A percentile compares a stretch with the other conserved stretches of the same genome.
Evolutionary conservation across 2,329 filamentous ascomycete genomes (phyloP).

Genomic region (Stemphylium lycopersici): DNA sequence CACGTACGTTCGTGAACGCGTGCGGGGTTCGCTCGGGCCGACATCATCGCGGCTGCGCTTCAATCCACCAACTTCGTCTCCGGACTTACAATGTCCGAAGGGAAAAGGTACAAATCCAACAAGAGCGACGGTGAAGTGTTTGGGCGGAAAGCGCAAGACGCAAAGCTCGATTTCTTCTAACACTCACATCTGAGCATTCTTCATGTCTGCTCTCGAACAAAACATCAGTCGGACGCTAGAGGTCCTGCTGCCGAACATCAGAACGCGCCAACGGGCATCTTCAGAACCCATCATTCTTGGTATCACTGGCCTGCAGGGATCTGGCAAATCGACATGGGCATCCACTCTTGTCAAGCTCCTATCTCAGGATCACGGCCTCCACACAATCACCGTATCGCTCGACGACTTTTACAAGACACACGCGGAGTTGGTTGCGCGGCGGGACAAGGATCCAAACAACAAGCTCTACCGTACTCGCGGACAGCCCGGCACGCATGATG

Average conservation of each 20-base stretch:
- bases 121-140: background rate
- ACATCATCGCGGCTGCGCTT: background rate
- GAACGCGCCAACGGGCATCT: constrained; percentile 20
- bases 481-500: constrained; percentile 83
- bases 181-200: background rate
- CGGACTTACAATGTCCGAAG: constrained; percentile 2
- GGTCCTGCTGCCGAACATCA: constrained; percentile 37
- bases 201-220: constrained; percentile 35
- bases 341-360: constrained; percentile 43
- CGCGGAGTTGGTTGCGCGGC: constrained; percentile 68
- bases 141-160: no score
- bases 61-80: background rate
- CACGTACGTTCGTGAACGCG: background rate
- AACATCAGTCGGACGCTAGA: constrained; percentile 40
- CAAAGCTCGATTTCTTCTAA: background rate
- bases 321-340: constrained; percentile 88
- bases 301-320: constrained; percentile 89
- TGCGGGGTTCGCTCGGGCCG: constrained; percentile 16
- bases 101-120: background rate
- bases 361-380: constrained; percentile 28
- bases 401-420: constrained; percentile 89
- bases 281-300: constrained; percentile 79
- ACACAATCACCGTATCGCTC: constrained; percentile 53
- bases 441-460: constrained; percentile 70
- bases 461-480: constrained; percentile 80